Evolutionary conservation across 257 asterid genomes (phyloP).

Genomic region (Misopates orontium): DNA sequence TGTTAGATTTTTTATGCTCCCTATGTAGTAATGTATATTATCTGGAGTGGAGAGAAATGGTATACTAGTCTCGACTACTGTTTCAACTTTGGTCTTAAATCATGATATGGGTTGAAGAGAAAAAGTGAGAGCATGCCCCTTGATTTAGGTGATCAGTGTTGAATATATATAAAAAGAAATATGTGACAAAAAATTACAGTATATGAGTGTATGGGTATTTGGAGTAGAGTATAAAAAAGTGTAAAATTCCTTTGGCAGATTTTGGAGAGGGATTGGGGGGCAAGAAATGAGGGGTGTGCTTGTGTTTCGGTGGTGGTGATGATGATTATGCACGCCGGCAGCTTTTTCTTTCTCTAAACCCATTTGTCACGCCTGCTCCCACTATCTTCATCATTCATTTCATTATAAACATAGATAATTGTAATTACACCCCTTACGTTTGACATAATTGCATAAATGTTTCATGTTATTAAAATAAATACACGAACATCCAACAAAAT

Average conservation of each 20-base stretch:
- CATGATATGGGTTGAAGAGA: constrained; percentile 29
- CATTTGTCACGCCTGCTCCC: constrained; percentile 75
- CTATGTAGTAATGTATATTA: too few relatives aligned
- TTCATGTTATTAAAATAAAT: too few relatives aligned
- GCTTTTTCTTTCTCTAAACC: constrained; percentile 51
- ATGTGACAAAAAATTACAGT: constrained; percentile 8
- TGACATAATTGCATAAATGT: not conserved
- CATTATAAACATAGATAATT: too few relatives aligned
- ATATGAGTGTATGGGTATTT: constrained; percentile 30
- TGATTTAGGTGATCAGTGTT: constrained; percentile 27
- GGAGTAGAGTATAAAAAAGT: constrained; percentile 18
- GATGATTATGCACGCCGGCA: constrained; percentile 73
- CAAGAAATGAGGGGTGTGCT: constrained; percentile 41
- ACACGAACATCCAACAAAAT: too few relatives aligned
- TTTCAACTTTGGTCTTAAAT: constrained; percentile 19
- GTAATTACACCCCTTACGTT: not conserved
- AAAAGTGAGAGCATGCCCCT: constrained; percentile 37
- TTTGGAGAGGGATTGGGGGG: constrained; percentile 70
- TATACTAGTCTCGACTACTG: constrained; percentile 5
- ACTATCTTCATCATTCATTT: constrained; percentile 10
- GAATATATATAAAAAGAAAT: constrained; percentile 15
- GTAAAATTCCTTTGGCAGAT: constrained; percentile 36
- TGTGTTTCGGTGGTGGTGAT: constrained; percentile 48
- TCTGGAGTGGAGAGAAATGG: too few relatives aligned
- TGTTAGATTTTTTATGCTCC: too few relatives aligned